Evolutionary conservation across 164 flowering plant species (phyloP), one percentile per base, ranked within the genome.

Genomic region (Cinnamomum chago): DNA sequence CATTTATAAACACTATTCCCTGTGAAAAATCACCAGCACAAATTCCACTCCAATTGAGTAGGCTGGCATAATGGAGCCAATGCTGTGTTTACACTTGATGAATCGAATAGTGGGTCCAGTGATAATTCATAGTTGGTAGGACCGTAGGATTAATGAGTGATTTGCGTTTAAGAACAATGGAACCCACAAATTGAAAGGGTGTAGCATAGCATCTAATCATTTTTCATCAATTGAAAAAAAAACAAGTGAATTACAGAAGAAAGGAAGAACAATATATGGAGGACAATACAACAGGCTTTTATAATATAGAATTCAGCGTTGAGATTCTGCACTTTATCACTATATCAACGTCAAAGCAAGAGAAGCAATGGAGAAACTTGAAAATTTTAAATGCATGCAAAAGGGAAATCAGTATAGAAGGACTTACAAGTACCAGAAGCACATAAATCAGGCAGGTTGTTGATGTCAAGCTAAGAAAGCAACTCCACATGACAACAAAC

Each of bases 401-500:
- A 66, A 27, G n/a, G 22, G 17, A 47, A 22, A 50, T 24, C 27
- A n/a, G 66, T 22, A 9, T n/a, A 50, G 55, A 17, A 12, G n/a
- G 65, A 70, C 85, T 62, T 88, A 96, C 99, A 97, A 94, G 85
- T 78, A 89, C 82, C 67, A 90, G 79, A 72, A 96, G 88, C 20
- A 91, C 89, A 82, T 88, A 92, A 68, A 88, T 62, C 65, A 96
- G 80, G 85, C 95, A 94, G 68, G 90, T 76, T 71, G 92, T 76
- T 2, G 98, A 94, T 47, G 99, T 94, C 85, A 94, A 83, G 79
- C 98, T 90, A 68, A 96, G 88, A 77, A 96, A 89, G 81, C 92
- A 94, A 79, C 95, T 90, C 99, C 99, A 96, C 92, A 94, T 86
- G 18, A 92, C 90, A 70, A 94, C 73, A 58, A 96, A 85, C 86